Conservation (phyloP, 2,329 filamentous ascomycete genomes). For the Exophiala calicioides region DNA sequence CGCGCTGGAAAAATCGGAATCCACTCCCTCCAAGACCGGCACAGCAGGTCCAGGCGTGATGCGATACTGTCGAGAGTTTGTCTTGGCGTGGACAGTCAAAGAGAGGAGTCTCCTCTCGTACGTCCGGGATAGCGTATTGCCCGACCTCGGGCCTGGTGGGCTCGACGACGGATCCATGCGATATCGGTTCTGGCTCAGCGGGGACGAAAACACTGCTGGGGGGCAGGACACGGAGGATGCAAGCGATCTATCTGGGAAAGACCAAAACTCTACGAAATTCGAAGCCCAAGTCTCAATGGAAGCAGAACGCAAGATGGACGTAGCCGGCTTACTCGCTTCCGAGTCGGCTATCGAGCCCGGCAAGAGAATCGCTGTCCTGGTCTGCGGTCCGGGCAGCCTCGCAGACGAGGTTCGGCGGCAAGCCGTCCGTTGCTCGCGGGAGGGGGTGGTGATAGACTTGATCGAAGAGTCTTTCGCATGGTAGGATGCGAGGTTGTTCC, state of each 20-base stretch:
- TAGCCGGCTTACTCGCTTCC: conserved; percentile 4
- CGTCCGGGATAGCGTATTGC: conserved; percentile 4
- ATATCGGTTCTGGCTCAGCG: conserved; percentile 10
- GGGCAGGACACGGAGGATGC: too few relatives aligned
- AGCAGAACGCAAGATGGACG: conserved; percentile 1
- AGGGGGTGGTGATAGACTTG: conserved; percentile 37
- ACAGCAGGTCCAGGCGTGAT: background rate
- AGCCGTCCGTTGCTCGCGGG: conserved; percentile 35
- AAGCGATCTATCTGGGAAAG: too few relatives aligned
- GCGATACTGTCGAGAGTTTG: conserved; percentile 8
- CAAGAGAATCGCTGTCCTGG: conserved; percentile 37
- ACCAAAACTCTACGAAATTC: too few relatives aligned
- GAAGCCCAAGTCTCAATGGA: background rate
- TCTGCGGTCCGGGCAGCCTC: conserved; percentile 41
- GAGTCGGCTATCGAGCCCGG: background rate
- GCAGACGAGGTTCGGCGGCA: conserved; percentile 39
- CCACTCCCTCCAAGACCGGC: background rate
- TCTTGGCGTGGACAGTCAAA: conserved; percentile 17
- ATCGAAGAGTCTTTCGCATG: conserved; percentile 42
- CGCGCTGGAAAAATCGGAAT: conserved; percentile 1
- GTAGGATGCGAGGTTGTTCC: too few relatives aligned
- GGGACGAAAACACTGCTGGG: background rate
- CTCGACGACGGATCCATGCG: conserved; percentile 2
- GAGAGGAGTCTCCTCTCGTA: conserved; percentile 13
- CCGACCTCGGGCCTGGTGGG: background rate